Percentiles rank a stretch among this genome's conserved stretches.
Evolutionary conservation across 2,329 filamentous ascomycete species (phyloP).

Genomic region (Penicillium griseofulvum): DNA sequence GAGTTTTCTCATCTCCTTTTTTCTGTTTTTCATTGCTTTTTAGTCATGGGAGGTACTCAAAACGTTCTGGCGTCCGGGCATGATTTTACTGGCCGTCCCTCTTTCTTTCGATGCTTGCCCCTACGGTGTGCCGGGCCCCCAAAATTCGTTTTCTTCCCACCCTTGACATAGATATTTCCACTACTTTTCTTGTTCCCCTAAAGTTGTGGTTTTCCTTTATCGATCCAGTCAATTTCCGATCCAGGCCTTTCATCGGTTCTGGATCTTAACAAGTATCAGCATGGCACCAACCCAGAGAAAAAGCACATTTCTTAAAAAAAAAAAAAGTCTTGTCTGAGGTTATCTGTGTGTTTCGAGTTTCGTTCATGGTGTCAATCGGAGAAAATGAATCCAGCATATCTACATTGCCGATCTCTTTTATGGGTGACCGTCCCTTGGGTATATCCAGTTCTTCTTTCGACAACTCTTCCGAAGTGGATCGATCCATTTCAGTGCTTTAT

Average conservation of each 20-base stretch:
- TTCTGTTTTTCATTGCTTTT: constrained; percentile 19
- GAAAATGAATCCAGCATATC: constrained; percentile 2
- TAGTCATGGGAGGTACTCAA: constrained; percentile 30
- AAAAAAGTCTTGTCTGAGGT: constrained; percentile 20
- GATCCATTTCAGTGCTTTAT: constrained; percentile 7
- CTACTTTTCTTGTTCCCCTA: constrained; percentile 18
- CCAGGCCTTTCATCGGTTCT: constrained; percentile 7
- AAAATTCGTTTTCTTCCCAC: constrained; percentile 24
- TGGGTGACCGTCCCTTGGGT: background rate
- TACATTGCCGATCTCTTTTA: background rate
- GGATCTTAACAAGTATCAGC: constrained; percentile 32
- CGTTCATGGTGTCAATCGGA: background rate
- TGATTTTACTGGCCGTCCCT: constrained; percentile 34
- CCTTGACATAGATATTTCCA: constrained; percentile 35
- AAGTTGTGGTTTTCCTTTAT: constrained; percentile 13
- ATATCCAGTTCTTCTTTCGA: background rate
- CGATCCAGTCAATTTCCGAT: constrained; percentile 20
- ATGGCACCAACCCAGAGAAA: constrained; percentile 22
- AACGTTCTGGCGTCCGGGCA: constrained; percentile 38
- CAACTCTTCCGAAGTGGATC: constrained; percentile 1
- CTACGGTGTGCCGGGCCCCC: constrained; percentile 27
- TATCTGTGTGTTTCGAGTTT: constrained; percentile 2
- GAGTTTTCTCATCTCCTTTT: constrained; percentile 14
- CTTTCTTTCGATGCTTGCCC: constrained; percentile 29
- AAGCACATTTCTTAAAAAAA: constrained; percentile 19